phyloP scores from a whole-genome alignment of 2,329 filamentous ascomycete genomes.

The Sporothrix globosa region DNA sequence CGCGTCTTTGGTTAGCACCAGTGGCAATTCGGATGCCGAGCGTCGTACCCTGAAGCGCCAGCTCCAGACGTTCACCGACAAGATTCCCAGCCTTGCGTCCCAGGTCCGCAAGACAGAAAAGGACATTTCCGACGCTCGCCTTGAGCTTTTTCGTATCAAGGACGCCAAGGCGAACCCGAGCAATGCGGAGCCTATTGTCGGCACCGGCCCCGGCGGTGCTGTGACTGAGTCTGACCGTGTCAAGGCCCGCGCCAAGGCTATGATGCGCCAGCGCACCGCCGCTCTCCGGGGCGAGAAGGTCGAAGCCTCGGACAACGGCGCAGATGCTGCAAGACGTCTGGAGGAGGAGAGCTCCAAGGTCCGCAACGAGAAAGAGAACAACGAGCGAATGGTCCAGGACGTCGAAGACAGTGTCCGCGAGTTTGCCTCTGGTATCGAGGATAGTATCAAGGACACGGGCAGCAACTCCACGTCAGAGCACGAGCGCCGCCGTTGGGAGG shows the following conservation, averaged over 20 bases:
- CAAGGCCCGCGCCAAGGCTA: slow-evolving; percentile 92
- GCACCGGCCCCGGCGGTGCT: slow-evolving; percentile 86
- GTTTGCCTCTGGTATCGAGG: slow-evolving; percentile 81
- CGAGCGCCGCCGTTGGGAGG: slow-evolving; percentile 92
- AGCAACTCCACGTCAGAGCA: slow-evolving; percentile 80
- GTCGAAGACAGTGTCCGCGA: slow-evolving; percentile 95
- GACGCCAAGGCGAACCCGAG: slow-evolving; percentile 91
- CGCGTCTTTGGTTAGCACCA: slow-evolving; percentile 65
- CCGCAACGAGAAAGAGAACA: slow-evolving; percentile 84
- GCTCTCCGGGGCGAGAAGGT: slow-evolving; percentile 85
- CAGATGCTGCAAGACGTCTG: slow-evolving; percentile 77
- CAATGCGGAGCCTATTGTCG: slow-evolving; percentile 78
- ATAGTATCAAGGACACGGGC: slow-evolving; percentile 79
- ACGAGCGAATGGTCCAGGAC: slow-evolving; percentile 94
- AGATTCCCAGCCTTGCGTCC: slow-evolving; percentile 87
- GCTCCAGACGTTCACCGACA: slow-evolving; percentile 84
- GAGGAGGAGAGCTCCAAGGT: slow-evolving; percentile 86
- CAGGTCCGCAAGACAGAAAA: slow-evolving; percentile 89
- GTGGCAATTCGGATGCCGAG: slow-evolving; percentile 85
- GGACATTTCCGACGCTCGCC: slow-evolving; percentile 84
- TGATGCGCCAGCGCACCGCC: slow-evolving; percentile 98
- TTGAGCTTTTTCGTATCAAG: slow-evolving; percentile 90
- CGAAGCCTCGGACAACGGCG: slow-evolving; percentile 69
- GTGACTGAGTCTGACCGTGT: slow-evolving; percentile 93
- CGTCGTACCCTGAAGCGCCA: slow-evolving; percentile 83